Percentiles rank a stretch among this genome's conserved stretches.
Evolutionary conservation across 495 filamentous ascomycete genomes (phyloP).

Genomic region (Venustampulla echinocandica): DNA sequence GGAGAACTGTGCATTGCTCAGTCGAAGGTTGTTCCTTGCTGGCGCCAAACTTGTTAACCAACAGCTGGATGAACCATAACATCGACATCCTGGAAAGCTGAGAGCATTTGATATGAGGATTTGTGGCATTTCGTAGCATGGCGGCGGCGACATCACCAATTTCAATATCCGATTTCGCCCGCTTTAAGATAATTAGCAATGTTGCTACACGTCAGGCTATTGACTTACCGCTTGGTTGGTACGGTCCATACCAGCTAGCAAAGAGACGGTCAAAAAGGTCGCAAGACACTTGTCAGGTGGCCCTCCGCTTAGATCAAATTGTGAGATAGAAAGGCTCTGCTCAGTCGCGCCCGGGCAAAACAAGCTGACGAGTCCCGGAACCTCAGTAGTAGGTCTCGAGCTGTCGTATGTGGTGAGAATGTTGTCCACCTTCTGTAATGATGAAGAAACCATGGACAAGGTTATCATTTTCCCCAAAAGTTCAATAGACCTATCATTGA

Average conservation of each 20-base stretch:
- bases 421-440: background rate
- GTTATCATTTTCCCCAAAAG: conserved; percentile 2
- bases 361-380: background rate
- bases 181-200: background rate
- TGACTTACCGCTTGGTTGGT: background rate
- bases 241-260: background rate
- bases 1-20: background rate
- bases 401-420: background rate
- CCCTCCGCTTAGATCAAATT: background rate
- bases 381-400: background rate
- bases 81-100: conserved; percentile 6
- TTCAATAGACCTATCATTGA: background rate
- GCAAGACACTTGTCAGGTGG: background rate
- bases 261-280: background rate
- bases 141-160: conserved; percentile 3
- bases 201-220: background rate
- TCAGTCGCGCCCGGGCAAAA: background rate
- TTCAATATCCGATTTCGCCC: background rate
- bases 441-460: background rate
- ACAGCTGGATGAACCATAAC: conserved; percentile 13
- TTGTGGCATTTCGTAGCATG: conserved; percentile 11
- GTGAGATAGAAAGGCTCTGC: background rate
- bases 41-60: conserved; percentile 19
- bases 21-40: background rate
- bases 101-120: background rate